Percentiles rank a stretch among this genome's conserved stretches.
These are phyloP conservation scores for Begonia fuchsioides DNA, from an alignment of 306 rosid genomes.

Conservation along the genomic window DNA sequence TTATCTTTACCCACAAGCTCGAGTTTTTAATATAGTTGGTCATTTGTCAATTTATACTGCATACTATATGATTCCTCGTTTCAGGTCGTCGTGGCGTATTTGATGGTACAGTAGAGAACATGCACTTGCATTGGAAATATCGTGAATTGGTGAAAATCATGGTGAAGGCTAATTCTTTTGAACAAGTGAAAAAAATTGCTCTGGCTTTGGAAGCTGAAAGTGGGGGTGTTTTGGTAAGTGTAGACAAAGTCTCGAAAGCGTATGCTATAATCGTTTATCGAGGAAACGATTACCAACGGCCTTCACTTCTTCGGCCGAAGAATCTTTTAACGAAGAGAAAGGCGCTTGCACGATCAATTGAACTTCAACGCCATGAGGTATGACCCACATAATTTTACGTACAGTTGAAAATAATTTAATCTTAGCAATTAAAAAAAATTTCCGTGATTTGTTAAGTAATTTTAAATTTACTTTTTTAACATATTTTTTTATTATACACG, in stretches of 20 bases:
- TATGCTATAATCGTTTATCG: conserved; percentile 66
- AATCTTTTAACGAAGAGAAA: conserved; percentile 95
- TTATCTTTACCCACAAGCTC: no score
- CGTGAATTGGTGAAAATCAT: conserved; percentile 79
- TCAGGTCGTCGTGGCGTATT: conserved; percentile 96
- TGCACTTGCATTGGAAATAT: conserved; percentile 99
- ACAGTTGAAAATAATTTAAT: no score
- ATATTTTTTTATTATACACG: no score
- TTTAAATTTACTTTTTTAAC: no score
- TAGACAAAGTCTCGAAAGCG: conserved; percentile 78
- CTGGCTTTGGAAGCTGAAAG: conserved; percentile 95
- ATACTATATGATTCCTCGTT: conserved; percentile 12
- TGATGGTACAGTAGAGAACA: conserved; percentile 94
- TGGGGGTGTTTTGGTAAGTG: conserved; percentile 84
- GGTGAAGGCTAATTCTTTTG: conserved; percentile 66
- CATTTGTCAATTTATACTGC: no score
- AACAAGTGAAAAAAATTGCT: conserved; percentile 70
- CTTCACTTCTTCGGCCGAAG: conserved; percentile 75
- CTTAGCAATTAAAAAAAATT: no score
- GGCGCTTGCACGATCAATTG: conserved; percentile 90
- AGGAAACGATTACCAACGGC: conserved; percentile 73
- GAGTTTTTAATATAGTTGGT: no score
- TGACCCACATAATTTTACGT: neutral
- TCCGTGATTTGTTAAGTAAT: no score
- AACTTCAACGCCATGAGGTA: conserved; percentile 93